phyloP scores from a whole-genome alignment of 306 rosid genomes.

The Erythrophleum fordii region DNA sequence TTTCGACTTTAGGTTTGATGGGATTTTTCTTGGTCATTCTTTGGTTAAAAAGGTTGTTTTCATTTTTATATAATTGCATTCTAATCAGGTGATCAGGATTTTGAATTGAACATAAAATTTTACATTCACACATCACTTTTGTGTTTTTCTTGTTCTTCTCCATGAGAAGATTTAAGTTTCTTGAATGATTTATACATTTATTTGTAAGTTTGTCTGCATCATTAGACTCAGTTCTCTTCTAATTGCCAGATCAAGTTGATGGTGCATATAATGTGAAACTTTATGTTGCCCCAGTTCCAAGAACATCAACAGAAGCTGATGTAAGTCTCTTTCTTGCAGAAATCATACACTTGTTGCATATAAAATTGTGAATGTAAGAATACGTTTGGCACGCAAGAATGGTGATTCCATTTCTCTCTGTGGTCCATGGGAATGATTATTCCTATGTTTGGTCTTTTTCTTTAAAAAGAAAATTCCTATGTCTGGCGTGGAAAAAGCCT shows the following conservation, averaged over 20 bases:
- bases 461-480: neutral
- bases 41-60: neutral
- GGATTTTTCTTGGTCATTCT: neutral
- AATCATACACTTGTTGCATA: neutral
- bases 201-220: neutral
- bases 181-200: neutral
- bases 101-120: neutral
- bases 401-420: neutral
- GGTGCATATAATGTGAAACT: conserved; percentile 54
- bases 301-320: conserved; percentile 64
- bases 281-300: conserved; percentile 79
- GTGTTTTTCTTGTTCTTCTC: neutral
- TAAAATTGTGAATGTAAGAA: neutral
- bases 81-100: neutral
- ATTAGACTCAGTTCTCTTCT: neutral
- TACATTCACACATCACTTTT: neutral
- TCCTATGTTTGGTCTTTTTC: neutral
- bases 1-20: neutral
- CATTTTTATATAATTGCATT: neutral
- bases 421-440: neutral
- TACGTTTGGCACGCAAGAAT: neutral
- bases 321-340: conserved; percentile 52
- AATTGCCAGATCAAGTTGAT: conserved; percentile 57
- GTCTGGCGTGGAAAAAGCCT: neutral
- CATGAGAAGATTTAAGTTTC: neutral